Base-by-base conservation (phyloP, 208 protist genomes). In the Leishmania martiniquensis region DNA sequence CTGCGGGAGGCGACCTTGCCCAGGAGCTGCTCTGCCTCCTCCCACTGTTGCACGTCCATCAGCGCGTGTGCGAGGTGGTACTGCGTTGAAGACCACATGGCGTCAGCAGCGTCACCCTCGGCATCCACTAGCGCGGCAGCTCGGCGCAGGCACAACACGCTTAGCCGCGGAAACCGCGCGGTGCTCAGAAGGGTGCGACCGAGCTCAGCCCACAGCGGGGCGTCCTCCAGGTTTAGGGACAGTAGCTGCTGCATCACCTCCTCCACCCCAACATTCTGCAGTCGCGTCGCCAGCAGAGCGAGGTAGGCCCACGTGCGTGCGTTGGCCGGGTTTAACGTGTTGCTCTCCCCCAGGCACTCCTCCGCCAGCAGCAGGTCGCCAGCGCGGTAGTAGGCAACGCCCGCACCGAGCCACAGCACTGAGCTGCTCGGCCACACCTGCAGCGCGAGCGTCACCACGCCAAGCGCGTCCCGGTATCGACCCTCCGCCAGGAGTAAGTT, bases 321-420 rank as follows among this genome's bases (percentile, higher is more conserved):
- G 86, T 98, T 98, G 51, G 81, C 78, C 29, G 93, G 91, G 80
- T 98, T 95, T 25, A 92, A 82, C 52, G 88, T 88, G 85, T 97
- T 98, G 73, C 89, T 93, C 77, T 98, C 93, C 76, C 91, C 92
- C 59, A 98, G 86, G 62, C 93, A 95, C 83, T 93, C 91, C 84
- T 98, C 96, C 2, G 94, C 93, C 12, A 77, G 82, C 39, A 77
- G 72, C 42, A 89, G 63, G 74, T 95, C 85, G 32, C 84, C 90
- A 34, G 91, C 55, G 44, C 93, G 88, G 85, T 93, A 96, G 83
- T 96, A 98, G 22, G 91, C 82, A 63, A 97, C 93, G 52, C 94
- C 96, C 9, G 91, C 86, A 37, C 92, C 94, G 54, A 97, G 85
- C 94, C 96, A 98, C 85, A 93, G 85, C 49, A 96, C 74, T n/a